Evolutionary conservation across 176 grass and related monocot species (phyloP).

Genomic region (Alloteropsis semialata): DNA sequence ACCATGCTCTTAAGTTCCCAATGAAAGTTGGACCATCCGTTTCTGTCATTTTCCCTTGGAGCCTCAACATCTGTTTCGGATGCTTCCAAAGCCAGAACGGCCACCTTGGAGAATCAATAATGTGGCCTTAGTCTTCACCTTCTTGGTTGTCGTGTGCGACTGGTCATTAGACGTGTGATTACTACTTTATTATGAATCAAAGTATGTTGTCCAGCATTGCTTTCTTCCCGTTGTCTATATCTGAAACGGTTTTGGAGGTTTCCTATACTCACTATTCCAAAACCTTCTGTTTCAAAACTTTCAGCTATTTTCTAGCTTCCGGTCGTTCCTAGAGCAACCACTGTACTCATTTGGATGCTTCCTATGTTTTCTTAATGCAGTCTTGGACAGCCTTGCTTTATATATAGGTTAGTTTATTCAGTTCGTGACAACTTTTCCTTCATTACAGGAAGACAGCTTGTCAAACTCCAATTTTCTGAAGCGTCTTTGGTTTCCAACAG

Average conservation of each 20-base stretch:
- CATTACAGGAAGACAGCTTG: constrained; percentile 16
- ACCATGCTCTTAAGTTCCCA: background rate
- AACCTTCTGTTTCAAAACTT: background rate
- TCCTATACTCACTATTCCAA: background rate
- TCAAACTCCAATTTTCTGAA: constrained; percentile 27
- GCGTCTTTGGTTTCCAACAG: background rate
- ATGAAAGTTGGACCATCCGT: background rate
- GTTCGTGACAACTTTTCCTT: background rate
- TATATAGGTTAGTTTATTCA: constrained; percentile 12
- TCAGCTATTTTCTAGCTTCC: background rate
- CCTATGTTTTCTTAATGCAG: background rate
- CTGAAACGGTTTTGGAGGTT: background rate
- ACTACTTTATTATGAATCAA: background rate
- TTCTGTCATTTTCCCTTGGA: background rate
- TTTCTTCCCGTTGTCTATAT: background rate
- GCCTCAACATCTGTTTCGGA: constrained; percentile 14
- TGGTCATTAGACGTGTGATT: background rate
- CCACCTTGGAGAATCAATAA: background rate
- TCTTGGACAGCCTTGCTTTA: constrained; percentile 14
- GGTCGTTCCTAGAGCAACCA: constrained; percentile 21
- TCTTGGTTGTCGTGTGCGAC: background rate
- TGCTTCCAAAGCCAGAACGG: constrained; percentile 7
- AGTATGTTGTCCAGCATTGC: background rate
- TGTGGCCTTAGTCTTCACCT: constrained; percentile 1
- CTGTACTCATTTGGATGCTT: constrained; percentile 5